Evolutionary conservation across 202 grass and related monocot genomes (phyloP).

Genomic region (Carex sylvatica): DNA sequence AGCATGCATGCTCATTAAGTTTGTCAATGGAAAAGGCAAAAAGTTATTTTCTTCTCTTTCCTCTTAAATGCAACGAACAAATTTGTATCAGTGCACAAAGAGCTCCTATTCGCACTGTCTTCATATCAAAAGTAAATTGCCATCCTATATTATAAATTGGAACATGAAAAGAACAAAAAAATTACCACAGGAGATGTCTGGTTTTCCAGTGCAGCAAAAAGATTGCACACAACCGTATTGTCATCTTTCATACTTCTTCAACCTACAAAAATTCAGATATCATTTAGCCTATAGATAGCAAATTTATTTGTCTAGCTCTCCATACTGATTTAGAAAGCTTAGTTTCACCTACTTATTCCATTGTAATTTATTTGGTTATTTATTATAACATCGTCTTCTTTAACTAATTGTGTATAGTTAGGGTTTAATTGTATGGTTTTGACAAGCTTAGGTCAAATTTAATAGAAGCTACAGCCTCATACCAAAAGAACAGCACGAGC

Average conservation of each 20-base stretch:
- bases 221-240: neutral
- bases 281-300: neutral
- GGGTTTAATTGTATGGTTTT: neutral
- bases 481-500: neutral
- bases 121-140: neutral
- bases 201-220: neutral
- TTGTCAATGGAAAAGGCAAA: neutral
- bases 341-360: neutral
- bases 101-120: neutral
- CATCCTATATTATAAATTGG: neutral
- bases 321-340: neutral
- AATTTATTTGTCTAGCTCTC: neutral
- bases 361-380: neutral
- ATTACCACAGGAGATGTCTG: neutral
- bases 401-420: neutral
- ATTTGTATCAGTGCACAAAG: neutral
- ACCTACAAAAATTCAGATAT: constrained; percentile 18
- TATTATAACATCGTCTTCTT: neutral
- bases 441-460: neutral
- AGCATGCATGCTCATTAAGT: neutral
- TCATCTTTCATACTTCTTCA: constrained; percentile 27
- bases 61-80: neutral
- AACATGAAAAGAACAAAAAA: neutral
- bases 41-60: neutral
- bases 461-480: neutral